Conservation (phyloP, 306 rosid genomes). For the Acacia confusa region DNA sequence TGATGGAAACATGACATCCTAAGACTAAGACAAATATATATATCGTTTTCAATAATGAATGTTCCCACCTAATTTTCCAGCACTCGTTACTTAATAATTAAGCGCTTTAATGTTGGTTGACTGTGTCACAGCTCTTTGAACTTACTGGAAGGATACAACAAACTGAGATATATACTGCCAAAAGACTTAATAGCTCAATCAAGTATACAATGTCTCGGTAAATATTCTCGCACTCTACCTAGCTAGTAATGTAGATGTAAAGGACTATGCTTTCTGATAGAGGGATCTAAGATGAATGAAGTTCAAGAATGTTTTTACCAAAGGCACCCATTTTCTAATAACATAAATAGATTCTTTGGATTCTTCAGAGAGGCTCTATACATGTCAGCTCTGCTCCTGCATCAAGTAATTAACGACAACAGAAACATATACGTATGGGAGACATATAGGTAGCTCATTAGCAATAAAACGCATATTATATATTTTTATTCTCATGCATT, state of each 20-base stretch:
- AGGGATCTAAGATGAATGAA: background rate
- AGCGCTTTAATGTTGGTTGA: background rate
- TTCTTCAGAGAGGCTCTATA: background rate
- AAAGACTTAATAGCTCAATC: too few relatives aligned
- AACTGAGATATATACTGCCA: background rate
- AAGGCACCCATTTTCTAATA: background rate
- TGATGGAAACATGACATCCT: conserved; percentile 14
- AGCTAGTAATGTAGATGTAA: background rate
- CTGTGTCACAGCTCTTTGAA: background rate
- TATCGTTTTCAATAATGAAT: conserved; percentile 12
- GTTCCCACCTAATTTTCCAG: conserved; percentile 18
- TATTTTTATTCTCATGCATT: background rate
- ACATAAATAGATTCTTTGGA: background rate
- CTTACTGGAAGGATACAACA: background rate
- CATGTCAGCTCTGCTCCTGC: background rate
- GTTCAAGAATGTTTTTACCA: background rate
- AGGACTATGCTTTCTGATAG: background rate
- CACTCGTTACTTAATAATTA: background rate
- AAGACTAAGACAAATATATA: background rate
- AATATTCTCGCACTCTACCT: too few relatives aligned
- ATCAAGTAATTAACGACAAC: too few relatives aligned
- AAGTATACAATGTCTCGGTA: too few relatives aligned
- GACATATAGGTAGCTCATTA: background rate
- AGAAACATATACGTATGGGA: background rate
- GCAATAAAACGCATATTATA: background rate